A percentile compares a stretch with the other conserved stretches of the same genome.
These are phyloP conservation scores for Yamadazyma laniorum DNA, from an alignment of 805 yeast species.

Conservation along the genomic window DNA sequence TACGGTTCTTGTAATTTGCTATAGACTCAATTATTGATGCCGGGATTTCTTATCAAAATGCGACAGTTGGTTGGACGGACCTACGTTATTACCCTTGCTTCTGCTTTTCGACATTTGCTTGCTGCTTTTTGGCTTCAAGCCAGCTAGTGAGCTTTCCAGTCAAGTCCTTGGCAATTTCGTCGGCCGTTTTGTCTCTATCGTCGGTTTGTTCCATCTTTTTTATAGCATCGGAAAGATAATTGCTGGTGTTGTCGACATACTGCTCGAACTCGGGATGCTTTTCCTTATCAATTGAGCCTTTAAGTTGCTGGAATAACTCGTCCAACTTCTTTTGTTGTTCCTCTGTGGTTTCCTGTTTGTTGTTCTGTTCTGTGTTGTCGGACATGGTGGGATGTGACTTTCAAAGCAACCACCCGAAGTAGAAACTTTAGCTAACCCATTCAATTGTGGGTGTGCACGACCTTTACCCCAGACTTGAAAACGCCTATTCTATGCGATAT, in stretches of 20 bases:
- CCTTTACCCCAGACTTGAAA: neutral
- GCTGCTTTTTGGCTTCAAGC: constrained; percentile 19
- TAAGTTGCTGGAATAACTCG: constrained; percentile 9
- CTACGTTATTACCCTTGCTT: neutral
- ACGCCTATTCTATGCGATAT: too few species aligned
- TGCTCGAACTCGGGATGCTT: constrained; percentile 26
- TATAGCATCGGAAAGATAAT: constrained; percentile 25
- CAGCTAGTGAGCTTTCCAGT: constrained; percentile 26
- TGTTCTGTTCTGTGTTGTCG: constrained; percentile 2
- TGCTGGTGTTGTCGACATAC: constrained; percentile 25
- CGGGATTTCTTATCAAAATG: too few species aligned
- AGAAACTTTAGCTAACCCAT: too few species aligned
- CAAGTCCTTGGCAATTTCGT: constrained; percentile 37
- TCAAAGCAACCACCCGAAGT: neutral
- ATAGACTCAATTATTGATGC: too few species aligned
- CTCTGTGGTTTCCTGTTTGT: neutral
- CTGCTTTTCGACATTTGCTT: constrained; percentile 6
- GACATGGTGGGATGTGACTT: neutral
- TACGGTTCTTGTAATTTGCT: too few species aligned
- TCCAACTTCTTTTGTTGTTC: constrained; percentile 1
- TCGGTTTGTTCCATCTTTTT: constrained; percentile 28
- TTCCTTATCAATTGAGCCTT: constrained; percentile 25
- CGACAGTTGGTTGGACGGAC: too few species aligned
- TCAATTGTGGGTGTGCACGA: too few species aligned
- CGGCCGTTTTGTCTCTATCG: constrained; percentile 33